These are phyloP conservation scores for Globisporangium mamillatum DNA, from an alignment of 352 stramenopile genomes.

Conservation along the genomic window DNA sequence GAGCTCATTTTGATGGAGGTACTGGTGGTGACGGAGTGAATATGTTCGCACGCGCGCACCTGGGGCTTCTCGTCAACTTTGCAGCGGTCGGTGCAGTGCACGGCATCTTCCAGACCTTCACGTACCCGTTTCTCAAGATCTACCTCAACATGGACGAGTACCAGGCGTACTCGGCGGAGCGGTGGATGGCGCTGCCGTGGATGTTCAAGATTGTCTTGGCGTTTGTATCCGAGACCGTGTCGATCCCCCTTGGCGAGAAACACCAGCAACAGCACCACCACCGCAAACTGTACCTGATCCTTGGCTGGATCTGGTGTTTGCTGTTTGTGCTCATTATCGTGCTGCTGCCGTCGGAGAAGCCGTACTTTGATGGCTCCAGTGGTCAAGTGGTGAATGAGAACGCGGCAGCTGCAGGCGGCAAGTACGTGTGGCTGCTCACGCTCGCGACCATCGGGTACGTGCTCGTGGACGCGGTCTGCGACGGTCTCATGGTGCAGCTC, in stretches of 20 bases:
- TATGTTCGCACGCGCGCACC: conserved; percentile 35
- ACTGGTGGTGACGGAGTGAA: conserved; percentile 1
- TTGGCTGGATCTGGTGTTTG: conserved; percentile 44
- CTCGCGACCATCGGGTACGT: conserved; percentile 50
- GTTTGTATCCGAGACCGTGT: conserved; percentile 45
- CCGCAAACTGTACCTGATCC: conserved; percentile 11
- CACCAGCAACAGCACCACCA: not conserved
- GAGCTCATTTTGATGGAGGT: not conserved
- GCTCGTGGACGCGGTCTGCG: conserved; percentile 37
- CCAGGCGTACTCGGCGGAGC: conserved; percentile 45
- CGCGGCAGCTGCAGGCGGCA: conserved; percentile 30
- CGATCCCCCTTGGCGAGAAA: not conserved
- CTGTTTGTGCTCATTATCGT: conserved; percentile 44
- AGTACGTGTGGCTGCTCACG: conserved; percentile 52
- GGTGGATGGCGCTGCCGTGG: conserved; percentile 58
- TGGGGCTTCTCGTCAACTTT: conserved; percentile 59
- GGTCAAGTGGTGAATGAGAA: conserved; percentile 30
- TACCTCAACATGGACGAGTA: conserved; percentile 77
- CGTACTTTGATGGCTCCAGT: conserved; percentile 30
- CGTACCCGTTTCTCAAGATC: conserved; percentile 71
- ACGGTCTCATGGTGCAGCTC: conserved; percentile 48
- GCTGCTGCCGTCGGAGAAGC: conserved; percentile 28
- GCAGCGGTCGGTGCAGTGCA: conserved; percentile 44
- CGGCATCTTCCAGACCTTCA: conserved; percentile 48
- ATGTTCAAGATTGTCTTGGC: conserved; percentile 52